Conservation (phyloP, 2,329 filamentous ascomycete genomes). For the Monilinia vaccinii-corymbosi region DNA sequence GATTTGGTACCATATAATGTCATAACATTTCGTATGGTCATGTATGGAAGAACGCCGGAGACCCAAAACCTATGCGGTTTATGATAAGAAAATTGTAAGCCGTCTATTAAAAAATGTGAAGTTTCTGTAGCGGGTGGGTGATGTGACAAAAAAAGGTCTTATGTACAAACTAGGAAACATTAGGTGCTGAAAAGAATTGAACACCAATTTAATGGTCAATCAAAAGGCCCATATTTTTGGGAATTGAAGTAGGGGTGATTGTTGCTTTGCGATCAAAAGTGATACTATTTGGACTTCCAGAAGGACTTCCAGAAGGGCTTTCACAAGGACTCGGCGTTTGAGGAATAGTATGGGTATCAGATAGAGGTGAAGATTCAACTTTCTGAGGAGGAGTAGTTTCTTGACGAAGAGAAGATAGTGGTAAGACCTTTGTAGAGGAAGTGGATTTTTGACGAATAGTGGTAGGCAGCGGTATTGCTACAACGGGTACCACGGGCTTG, state of each 20-base stretch:
- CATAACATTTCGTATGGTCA: conserved; percentile 1
- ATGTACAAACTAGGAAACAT: not conserved
- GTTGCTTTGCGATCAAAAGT: not conserved
- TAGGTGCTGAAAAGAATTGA: not conserved
- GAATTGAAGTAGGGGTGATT: not conserved
- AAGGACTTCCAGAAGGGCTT: not conserved
- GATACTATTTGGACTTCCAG: not conserved
- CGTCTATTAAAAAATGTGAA: not conserved
- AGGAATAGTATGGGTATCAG: not conserved
- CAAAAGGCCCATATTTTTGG: not conserved
- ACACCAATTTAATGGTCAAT: not conserved
- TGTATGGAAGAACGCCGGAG: conserved; percentile 6
- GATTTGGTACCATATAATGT: not conserved
- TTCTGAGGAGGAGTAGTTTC: not conserved
- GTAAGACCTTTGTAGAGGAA: conserved; percentile 5
- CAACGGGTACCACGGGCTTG: conserved; percentile 1
- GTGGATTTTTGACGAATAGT: not conserved
- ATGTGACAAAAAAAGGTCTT: not conserved
- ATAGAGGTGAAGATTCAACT: not conserved
- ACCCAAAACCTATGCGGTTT: not conserved
- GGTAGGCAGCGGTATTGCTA: conserved; percentile 1
- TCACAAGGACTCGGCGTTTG: not conserved
- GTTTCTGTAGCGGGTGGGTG: not conserved
- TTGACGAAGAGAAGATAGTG: not conserved
- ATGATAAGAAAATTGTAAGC: not conserved